phyloP scores from a whole-genome alignment of 306 rosid species.

The Trifolium pratense region DNA sequence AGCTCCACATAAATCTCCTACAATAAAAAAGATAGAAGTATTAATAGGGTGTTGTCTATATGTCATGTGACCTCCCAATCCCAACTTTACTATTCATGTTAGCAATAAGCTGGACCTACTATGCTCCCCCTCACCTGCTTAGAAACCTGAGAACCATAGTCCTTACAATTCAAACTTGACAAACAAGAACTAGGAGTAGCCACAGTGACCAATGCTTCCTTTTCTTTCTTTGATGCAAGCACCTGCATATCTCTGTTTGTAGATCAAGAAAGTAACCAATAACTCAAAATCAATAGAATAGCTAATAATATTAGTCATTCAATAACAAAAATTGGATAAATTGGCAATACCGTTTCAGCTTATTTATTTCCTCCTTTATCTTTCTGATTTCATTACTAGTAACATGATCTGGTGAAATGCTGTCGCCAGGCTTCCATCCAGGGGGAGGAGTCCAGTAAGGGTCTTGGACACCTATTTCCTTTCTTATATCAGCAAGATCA shows the following conservation, averaged over 20 bases:
- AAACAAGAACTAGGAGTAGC: constrained; percentile 49
- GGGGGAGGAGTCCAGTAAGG: constrained; percentile 88
- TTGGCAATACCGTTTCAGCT: constrained; percentile 57
- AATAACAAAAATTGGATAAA: background rate
- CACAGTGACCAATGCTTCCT: constrained; percentile 50
- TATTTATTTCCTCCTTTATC: constrained; percentile 63
- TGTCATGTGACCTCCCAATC: background rate
- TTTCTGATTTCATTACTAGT: constrained; percentile 56
- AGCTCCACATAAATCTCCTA: constrained; percentile 64
- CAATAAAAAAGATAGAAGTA: background rate
- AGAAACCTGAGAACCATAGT: constrained; percentile 43
- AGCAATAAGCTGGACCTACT: background rate
- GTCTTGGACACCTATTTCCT: constrained; percentile 80
- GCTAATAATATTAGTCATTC: background rate
- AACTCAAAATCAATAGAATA: constrained; percentile 7
- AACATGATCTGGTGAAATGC: constrained; percentile 62
- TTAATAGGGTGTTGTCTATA: background rate
- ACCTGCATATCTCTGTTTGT: constrained; percentile 52
- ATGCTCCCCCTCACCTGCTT: constrained; percentile 56
- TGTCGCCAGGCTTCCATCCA: constrained; percentile 87
- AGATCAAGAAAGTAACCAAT: constrained; percentile 5
- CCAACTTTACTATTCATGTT: background rate
- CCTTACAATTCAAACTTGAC: constrained; percentile 48
- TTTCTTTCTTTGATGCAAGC: constrained; percentile 49
- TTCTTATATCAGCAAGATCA: constrained; percentile 65